Evolutionary conservation across 2,329 filamentous ascomycete species (phyloP).

Genomic region (Diaporthe sp.): DNA sequence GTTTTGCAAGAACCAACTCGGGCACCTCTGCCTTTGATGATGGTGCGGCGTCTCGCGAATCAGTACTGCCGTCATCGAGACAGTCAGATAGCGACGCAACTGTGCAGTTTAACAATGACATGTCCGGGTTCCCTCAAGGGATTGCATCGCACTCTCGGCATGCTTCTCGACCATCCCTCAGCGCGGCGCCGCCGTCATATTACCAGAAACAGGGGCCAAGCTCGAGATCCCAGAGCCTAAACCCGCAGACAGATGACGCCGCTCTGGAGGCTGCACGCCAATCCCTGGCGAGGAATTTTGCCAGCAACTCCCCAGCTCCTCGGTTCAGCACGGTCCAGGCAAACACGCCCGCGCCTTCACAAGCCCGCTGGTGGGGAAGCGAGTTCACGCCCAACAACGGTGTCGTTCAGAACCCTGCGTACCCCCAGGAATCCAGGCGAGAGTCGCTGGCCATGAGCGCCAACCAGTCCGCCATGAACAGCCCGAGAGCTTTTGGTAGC

Average conservation of each 20-base stretch:
- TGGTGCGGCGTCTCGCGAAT: conserved; percentile 17
- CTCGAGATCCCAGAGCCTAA: conserved; percentile 39
- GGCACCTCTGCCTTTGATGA: conserved; percentile 36
- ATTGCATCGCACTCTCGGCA: conserved; percentile 36
- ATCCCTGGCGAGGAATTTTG: conserved; percentile 3
- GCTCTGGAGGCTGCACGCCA: conserved; percentile 28
- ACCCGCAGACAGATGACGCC: conserved; percentile 28
- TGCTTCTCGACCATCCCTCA: conserved; percentile 38
- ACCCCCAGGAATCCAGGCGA: conserved; percentile 33
- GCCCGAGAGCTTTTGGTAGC: conserved; percentile 26
- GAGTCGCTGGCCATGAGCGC: conserved; percentile 38
- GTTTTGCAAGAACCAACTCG: conserved; percentile 31
- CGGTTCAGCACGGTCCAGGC: conserved; percentile 27
- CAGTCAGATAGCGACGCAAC: conserved; percentile 37
- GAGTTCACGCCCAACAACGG: conserved; percentile 36
- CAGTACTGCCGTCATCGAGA: conserved; percentile 30
- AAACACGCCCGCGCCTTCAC: conserved; percentile 14
- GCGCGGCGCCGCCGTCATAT: conserved; percentile 28
- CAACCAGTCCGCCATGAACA: conserved; percentile 39
- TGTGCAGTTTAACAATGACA: conserved; percentile 27
- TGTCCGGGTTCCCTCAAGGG: conserved; percentile 13
- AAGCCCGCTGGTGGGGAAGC: conserved; percentile 12
- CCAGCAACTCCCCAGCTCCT: conserved; percentile 36
- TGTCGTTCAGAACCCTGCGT: conserved; percentile 5
- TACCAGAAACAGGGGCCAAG: conserved; percentile 27